Evolutionary conservation across 129 eudicot species (phyloP).

Genomic region (Flaveria bidentis): DNA sequence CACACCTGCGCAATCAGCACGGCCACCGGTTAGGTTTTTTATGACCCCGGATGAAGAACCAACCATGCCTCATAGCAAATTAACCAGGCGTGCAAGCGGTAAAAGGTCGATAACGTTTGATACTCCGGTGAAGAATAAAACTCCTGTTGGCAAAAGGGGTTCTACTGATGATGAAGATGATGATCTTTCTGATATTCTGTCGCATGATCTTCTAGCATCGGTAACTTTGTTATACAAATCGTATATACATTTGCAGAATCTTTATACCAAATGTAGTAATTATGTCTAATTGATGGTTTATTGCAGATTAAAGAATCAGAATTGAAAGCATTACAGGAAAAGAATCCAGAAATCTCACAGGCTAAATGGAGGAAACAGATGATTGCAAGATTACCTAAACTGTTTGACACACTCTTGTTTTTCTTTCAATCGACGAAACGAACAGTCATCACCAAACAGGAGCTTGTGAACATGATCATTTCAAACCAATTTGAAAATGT

Average conservation of each 20-base stretch:
- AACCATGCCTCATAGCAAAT: constrained; percentile 39
- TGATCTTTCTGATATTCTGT: constrained; percentile 56
- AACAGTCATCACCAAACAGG: constrained; percentile 67
- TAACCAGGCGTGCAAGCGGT: constrained; percentile 48
- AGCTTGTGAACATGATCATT: constrained; percentile 61
- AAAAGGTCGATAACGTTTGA: constrained; percentile 48
- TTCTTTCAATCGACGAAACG: constrained; percentile 65
- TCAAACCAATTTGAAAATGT: constrained; percentile 52
- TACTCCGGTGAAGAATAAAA: constrained; percentile 45
- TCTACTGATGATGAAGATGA: constrained; percentile 15
- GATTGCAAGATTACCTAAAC: constrained; percentile 67
- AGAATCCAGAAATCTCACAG: constrained; percentile 71
- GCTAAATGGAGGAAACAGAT: constrained; percentile 66
- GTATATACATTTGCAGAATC: background rate
- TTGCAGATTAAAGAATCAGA: constrained; percentile 71
- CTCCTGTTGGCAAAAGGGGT: constrained; percentile 27
- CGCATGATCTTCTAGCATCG: constrained; percentile 56
- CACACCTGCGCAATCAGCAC: constrained; percentile 57
- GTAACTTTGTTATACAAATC: constrained; percentile 36
- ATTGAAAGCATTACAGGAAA: constrained; percentile 50
- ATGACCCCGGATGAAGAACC: constrained; percentile 66
- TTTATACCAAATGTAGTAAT: background rate
- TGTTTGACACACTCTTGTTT: constrained; percentile 61
- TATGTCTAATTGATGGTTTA: background rate
- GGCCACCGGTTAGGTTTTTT: constrained; percentile 46